These are phyloP conservation scores for Fulvia fulva DNA, from an alignment of 2,329 filamentous ascomycete genomes.

Conservation along the genomic window DNA sequence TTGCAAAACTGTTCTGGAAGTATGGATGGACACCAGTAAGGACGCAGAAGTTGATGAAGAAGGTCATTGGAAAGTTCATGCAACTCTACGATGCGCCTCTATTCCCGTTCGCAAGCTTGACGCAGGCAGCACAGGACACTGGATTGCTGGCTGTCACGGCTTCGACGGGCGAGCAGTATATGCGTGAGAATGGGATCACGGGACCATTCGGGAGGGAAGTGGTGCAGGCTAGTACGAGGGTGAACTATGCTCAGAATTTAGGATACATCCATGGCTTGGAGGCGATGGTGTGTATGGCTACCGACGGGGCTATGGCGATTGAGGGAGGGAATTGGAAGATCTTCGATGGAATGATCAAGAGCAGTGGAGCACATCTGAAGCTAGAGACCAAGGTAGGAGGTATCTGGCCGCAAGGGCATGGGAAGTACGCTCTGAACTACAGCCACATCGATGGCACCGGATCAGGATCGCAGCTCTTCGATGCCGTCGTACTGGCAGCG, in stretches of 20 bases:
- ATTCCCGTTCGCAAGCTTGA: conserved; percentile 80
- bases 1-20: conserved; percentile 73
- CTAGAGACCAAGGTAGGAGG: conserved; percentile 65
- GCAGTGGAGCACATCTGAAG: conserved; percentile 57
- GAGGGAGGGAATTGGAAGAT: conserved; percentile 91
- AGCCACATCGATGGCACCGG: conserved; percentile 19
- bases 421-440: conserved; percentile 44
- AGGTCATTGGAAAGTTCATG: conserved; percentile 68
- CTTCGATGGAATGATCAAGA: conserved; percentile 73
- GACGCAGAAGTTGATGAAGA: conserved; percentile 68
- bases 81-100: conserved; percentile 74
- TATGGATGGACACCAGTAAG: conserved; percentile 77
- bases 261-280: conserved; percentile 83
- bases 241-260: conserved; percentile 92
- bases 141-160: conserved; percentile 64
- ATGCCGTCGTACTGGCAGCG: conserved; percentile 69
- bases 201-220: conserved; percentile 70
- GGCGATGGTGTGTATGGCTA: conserved; percentile 87
- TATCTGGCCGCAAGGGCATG: conserved; percentile 43
- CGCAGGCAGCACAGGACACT: conserved; percentile 62
- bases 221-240: conserved; percentile 83
- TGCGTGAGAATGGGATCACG: conserved; percentile 65
- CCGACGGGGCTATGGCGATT: conserved; percentile 75
- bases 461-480: conserved; percentile 31
- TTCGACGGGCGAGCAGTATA: conserved; percentile 68